These are phyloP conservation scores for Didymella glomerata DNA, from an alignment of 2,329 filamentous ascomycete genomes.

Conservation along the genomic window DNA sequence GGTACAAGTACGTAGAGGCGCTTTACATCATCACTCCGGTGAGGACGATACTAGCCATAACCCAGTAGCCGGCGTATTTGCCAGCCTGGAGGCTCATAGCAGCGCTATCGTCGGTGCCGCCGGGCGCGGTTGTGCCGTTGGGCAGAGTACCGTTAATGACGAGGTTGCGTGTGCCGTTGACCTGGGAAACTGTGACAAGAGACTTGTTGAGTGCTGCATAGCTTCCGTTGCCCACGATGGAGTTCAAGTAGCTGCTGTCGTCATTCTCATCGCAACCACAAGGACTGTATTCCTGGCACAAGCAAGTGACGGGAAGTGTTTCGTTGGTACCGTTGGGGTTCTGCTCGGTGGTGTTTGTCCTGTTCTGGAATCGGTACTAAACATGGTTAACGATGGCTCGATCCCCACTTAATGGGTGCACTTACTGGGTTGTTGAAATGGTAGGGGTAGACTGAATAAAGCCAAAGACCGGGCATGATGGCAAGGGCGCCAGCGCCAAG, in stretches of 20 bases:
- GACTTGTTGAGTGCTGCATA: conserved; percentile 67
- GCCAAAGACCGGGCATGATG: conserved; percentile 72
- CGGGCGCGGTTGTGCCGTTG: conserved; percentile 60
- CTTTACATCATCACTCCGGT: conserved; percentile 27
- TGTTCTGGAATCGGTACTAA: conserved; percentile 61
- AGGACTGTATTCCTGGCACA: conserved; percentile 64
- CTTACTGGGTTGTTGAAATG: conserved; percentile 56
- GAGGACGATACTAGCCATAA: conserved; percentile 50
- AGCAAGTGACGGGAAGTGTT: conserved; percentile 65
- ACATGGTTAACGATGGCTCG: not conserved
- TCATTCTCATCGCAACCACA: conserved; percentile 77
- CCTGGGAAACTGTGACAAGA: conserved; percentile 67
- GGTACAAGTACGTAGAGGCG: not conserved
- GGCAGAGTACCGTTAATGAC: conserved; percentile 79
- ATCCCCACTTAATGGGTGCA: not conserved
- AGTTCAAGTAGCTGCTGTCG: conserved; percentile 66
- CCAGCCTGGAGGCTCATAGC: conserved; percentile 33
- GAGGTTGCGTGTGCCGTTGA: conserved; percentile 70
- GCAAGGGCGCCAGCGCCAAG: conserved; percentile 57
- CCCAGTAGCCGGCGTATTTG: conserved; percentile 51
- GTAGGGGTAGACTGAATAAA: conserved; percentile 70
- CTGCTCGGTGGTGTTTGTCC: conserved; percentile 53
- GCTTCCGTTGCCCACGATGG: conserved; percentile 65
- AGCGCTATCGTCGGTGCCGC: conserved; percentile 43
- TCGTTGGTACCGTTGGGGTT: conserved; percentile 43